Percentiles rank a stretch among this genome's conserved stretches.
Conservation (phyloP, 2,329 filamentous ascomycete genomes). For the Dactylellina haptotyla region DNA sequence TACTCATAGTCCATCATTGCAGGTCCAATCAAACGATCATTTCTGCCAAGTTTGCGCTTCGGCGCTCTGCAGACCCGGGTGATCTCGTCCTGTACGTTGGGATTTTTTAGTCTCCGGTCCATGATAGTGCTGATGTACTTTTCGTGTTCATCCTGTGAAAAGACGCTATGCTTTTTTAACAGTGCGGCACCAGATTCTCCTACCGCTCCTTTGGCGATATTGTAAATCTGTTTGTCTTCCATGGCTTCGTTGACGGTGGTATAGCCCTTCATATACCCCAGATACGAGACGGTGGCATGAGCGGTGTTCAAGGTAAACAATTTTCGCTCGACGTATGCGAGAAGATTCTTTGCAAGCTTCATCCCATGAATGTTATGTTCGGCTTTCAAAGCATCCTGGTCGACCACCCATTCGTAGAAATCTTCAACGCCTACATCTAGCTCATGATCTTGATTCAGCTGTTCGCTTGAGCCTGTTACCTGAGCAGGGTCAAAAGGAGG, state of each 20-base stretch:
- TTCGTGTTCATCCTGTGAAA: conserved; percentile 80
- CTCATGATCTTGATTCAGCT: conserved; percentile 64
- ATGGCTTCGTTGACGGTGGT: conserved; percentile 89
- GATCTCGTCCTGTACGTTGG: conserved; percentile 73
- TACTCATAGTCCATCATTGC: conserved; percentile 87
- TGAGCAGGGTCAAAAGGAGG: conserved; percentile 73
- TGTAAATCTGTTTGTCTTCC: conserved; percentile 79
- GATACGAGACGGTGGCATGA: conserved; percentile 95
- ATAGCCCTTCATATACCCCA: conserved; percentile 87
- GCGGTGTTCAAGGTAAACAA: conserved; percentile 99
- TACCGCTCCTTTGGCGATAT: conserved; percentile 80
- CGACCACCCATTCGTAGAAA: conserved; percentile 99
- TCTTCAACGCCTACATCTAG: conserved; percentile 96
- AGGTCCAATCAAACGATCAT: conserved; percentile 94
- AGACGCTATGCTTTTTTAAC: conserved; percentile 75
- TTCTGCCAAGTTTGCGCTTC: conserved; percentile 89
- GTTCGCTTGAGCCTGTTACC: conserved; percentile 58
- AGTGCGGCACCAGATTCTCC: conserved; percentile 88
- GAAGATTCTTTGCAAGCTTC: conserved; percentile 90
- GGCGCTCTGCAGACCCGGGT: conserved; percentile 96
- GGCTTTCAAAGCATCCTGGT: conserved; percentile 82
- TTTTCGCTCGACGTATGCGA: conserved; percentile 98
- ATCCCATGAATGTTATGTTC: conserved; percentile 83
- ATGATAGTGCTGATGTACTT: conserved; percentile 94
- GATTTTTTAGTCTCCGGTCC: conserved; percentile 64